Base-by-base conservation (phyloP, 2,329 filamentous ascomycete species). In the Meredithiella fracta region DNA sequence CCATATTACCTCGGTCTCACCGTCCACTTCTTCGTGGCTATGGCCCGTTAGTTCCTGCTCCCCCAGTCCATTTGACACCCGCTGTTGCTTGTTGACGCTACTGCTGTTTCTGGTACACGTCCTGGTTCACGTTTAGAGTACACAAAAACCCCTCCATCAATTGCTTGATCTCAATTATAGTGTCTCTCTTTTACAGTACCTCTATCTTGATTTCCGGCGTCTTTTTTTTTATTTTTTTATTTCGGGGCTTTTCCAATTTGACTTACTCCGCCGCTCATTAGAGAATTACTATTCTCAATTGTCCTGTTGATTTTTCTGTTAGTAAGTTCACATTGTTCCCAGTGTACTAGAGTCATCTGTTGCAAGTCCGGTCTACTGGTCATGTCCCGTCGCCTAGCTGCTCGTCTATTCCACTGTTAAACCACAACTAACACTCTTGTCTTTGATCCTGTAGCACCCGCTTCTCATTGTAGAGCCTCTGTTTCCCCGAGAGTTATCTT, bases 241-340 rank as follows among this genome's bases (percentile, higher is more conserved):
- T n/a, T n/a, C n/a, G 5, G 11, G 37, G n/a, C 44, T 38, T 26
- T 25, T 50, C 40, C 50, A 42, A 31, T 44, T 38, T 23, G 56
- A 58, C 56, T 54, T 58, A 54, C 51, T 54, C 56, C 56, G 56
- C 56, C 56, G 52, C 47, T 58, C 56, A 58, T 58, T 58, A 51
- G 44, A 42, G 47, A 51, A n/a, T 50, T 50, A 44, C 20, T 34
- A 17, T 3, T 50, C 47, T 38, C 9, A 20, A 40, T 53, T 54
- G 38, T 51, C 38, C n/a, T 54, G 44, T 37, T 53, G n/a, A 20
- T 4, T 37, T 25, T 11, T 47, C 31, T 37, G 11, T 57, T 34
- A 34, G 29, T 34, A 34, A 34, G 5, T 34, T 11, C 5, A 11
- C 29, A 34, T 11, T 5, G 11, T 11, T 34, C 29, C 29, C 29